phyloP scores from a whole-genome alignment of 2,329 filamentous ascomycete species.

The Apiospora rasikravindrae region DNA sequence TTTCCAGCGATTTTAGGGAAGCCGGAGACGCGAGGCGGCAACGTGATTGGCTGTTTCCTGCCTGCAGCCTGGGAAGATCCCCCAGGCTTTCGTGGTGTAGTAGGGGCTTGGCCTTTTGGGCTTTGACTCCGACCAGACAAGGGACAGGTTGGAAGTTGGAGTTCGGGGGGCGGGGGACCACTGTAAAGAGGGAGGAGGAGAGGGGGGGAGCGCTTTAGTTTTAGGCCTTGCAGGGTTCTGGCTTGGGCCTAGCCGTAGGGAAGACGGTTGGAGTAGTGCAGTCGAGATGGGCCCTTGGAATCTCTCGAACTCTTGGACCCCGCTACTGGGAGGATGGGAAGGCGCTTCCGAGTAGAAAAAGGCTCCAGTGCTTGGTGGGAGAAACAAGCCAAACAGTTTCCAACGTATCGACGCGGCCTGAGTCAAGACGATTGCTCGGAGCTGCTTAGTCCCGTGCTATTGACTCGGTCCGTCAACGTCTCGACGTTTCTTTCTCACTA shows the following conservation, averaged over 20 bases:
- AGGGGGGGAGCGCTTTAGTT: background rate
- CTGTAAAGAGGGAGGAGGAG: conserved; percentile 6
- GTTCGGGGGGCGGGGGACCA: conserved; percentile 9
- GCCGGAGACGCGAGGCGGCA: conserved; percentile 16
- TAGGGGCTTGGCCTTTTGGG: background rate
- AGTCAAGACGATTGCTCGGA: conserved; percentile 5
- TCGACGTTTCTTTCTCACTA: conserved; percentile 14
- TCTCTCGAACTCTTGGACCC: conserved; percentile 6
- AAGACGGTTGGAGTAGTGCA: conserved; percentile 9
- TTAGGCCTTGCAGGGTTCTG: conserved; percentile 15
- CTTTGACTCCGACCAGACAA: conserved; percentile 4
- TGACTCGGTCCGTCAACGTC: conserved; percentile 7
- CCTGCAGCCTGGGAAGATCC: conserved; percentile 16
- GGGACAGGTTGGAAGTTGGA: conserved; percentile 9
- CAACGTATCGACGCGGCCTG: background rate
- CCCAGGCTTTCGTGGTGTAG: conserved; percentile 11
- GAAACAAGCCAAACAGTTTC: background rate
- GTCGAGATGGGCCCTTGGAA: conserved; percentile 12
- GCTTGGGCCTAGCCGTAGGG: background rate
- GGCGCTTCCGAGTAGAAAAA: background rate
- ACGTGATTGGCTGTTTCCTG: conserved; percentile 21
- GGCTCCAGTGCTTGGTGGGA: background rate
- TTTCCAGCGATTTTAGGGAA: conserved; percentile 23
- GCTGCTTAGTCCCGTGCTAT: conserved; percentile 16
- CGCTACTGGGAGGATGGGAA: conserved; percentile 3